phyloP scores from a whole-genome alignment of 1,284 basidiomycete species.

The Retiboletus flavoniger region DNA sequence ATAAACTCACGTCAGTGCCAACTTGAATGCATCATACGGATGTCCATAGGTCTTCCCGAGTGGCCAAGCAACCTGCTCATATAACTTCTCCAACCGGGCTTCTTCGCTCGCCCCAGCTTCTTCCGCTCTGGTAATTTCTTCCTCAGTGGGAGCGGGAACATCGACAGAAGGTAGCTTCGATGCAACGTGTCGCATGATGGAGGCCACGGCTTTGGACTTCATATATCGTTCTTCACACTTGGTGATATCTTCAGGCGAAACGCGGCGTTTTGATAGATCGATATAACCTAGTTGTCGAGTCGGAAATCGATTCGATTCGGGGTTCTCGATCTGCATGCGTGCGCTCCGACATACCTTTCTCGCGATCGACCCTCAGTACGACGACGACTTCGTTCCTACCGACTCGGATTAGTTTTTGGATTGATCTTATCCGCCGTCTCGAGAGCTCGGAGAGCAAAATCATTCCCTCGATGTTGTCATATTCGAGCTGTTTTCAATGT shows the following conservation, averaged over 20 bases:
- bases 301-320: neutral
- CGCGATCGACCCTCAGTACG: constrained; percentile 97
- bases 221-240: constrained; percentile 99
- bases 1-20: constrained; percentile 79
- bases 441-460: constrained; percentile 97
- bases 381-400: constrained; percentile 99
- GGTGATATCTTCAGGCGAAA: constrained; percentile 97
- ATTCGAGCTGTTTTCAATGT: constrained; percentile 75
- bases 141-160: constrained; percentile 21
- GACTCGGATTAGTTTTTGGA: constrained; percentile 97
- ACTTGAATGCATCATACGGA: constrained; percentile 97
- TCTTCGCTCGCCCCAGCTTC: constrained; percentile 62
- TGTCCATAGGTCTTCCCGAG: constrained; percentile 92
- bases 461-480: constrained; percentile 99
- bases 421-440: constrained; percentile 93
- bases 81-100: constrained; percentile 77
- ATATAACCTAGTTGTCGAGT: constrained; percentile 78
- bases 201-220: constrained; percentile 94
- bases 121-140: constrained; percentile 21
- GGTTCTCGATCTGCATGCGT: neutral
- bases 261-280: constrained; percentile 97
- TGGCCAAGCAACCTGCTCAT: constrained; percentile 93
- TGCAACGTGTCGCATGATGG: constrained; percentile 92
- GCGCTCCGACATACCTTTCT: constrained; percentile 72
- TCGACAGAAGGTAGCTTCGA: constrained; percentile 71